phyloP scores from a whole-genome alignment of 164 flowering plant species.

The Magnolia kwangsiensis region DNA sequence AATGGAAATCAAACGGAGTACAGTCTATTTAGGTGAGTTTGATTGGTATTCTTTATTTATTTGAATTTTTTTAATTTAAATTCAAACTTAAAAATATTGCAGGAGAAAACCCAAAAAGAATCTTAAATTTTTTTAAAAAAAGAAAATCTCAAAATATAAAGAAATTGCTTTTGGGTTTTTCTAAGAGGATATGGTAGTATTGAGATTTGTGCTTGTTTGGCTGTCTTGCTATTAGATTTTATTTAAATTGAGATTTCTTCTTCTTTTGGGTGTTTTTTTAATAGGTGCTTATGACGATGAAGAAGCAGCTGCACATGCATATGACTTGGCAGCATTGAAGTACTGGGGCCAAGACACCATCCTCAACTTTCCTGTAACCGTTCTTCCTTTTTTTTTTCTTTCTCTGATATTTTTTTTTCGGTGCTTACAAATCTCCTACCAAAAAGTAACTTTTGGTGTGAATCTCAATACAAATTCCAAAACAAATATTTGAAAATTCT shows the following conservation, averaged over 20 bases:
- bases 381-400: background rate
- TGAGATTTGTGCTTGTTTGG: background rate
- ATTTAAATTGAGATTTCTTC: background rate
- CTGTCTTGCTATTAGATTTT: background rate
- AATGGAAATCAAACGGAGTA: conserved; percentile 21
- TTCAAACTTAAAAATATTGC: background rate
- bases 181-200: background rate
- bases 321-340: conserved; percentile 92
- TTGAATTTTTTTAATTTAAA: background rate
- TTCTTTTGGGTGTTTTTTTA: background rate
- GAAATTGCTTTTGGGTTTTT: background rate
- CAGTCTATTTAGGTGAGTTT: conserved; percentile 80
- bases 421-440: too few relatives aligned
- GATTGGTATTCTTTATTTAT: background rate
- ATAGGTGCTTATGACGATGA: conserved; percentile 94
- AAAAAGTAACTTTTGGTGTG: background rate
- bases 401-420: background rate
- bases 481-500: too few relatives aligned
- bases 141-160: background rate
- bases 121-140: background rate
- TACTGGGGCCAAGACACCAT: conserved; percentile 87
- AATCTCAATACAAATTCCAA: too few relatives aligned
- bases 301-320: conserved; percentile 90
- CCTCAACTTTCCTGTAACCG: conserved; percentile 78
- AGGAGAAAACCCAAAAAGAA: background rate